A percentile compares a stretch with the other conserved stretches of the same genome.
phyloP scores from a whole-genome alignment of 2,329 filamentous ascomycete genomes.

The Didymella lethalis region DNA sequence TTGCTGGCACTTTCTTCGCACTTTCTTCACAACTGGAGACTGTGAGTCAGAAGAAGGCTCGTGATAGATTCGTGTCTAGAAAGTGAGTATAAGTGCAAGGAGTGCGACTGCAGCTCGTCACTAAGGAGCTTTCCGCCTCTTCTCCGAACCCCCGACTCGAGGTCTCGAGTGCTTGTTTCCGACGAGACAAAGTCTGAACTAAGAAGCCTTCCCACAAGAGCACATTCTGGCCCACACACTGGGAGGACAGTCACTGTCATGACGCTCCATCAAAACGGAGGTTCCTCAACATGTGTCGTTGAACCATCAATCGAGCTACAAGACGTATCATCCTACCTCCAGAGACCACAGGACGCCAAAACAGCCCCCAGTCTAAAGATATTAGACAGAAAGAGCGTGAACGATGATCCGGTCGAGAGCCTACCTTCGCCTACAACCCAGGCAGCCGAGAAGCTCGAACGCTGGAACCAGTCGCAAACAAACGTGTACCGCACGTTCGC shows the following conservation, averaged over 20 bases:
- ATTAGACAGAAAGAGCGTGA: conserved; percentile 25
- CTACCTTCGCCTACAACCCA: conserved; percentile 57
- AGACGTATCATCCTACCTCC: conserved; percentile 36
- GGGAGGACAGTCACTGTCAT: conserved; percentile 21
- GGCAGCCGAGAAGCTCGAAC: conserved; percentile 56
- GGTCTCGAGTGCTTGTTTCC: neutral
- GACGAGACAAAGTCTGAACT: neutral
- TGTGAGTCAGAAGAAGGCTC: neutral
- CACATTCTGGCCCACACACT: neutral
- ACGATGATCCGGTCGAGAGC: conserved; percentile 47
- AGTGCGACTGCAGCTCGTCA: conserved; percentile 5
- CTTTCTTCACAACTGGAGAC: neutral
- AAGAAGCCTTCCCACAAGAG: neutral
- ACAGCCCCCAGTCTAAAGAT: conserved; percentile 26
- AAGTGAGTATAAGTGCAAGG: too few species aligned
- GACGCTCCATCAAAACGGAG: conserved; percentile 40
- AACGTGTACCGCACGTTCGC: conserved; percentile 67
- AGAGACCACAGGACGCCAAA: conserved; percentile 34
- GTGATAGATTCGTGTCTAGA: too few species aligned
- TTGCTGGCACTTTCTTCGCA: conserved; percentile 4
- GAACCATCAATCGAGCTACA: conserved; percentile 43
- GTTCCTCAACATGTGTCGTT: conserved; percentile 47
- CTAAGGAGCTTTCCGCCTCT: neutral
- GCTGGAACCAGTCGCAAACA: conserved; percentile 69
- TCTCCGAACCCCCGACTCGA: neutral